phyloP scores from a whole-genome alignment of 768 basidiomycete genomes.

The Tulasnella sp. region DNA sequence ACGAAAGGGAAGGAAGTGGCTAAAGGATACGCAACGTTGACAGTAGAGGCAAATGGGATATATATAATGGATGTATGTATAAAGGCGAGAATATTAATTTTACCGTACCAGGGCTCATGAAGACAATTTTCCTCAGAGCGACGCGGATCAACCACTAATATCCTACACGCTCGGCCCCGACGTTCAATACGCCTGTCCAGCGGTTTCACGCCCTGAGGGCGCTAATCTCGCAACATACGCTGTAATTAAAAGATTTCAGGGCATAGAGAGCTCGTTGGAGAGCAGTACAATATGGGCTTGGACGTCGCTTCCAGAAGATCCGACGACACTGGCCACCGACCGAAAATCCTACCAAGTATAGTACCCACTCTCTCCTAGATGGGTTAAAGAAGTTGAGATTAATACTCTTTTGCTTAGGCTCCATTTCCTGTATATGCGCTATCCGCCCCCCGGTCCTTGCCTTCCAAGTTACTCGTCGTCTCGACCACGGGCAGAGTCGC shows the following conservation, averaged over 20 bases:
- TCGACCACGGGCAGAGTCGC: constrained; percentile 46
- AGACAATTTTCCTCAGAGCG: constrained; percentile 30
- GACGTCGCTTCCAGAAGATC: constrained; percentile 50
- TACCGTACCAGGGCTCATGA: constrained; percentile 27
- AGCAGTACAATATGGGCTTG: constrained; percentile 65
- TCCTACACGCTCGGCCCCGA: constrained; percentile 75
- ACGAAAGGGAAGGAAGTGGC: constrained; percentile 43
- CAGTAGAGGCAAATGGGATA: constrained; percentile 73
- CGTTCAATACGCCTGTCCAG: constrained; percentile 61
- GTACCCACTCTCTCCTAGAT: neutral
- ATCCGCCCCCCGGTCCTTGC: constrained; percentile 42
- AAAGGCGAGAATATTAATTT: constrained; percentile 34
- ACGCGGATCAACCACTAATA: constrained; percentile 66
- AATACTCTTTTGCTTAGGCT: constrained; percentile 41
- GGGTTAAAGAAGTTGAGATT: neutral
- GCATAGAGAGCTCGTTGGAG: constrained; percentile 48
- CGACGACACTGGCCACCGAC: constrained; percentile 3
- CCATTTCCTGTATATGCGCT: constrained; percentile 41
- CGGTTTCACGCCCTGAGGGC: constrained; percentile 49
- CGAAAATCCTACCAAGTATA: constrained; percentile 8
- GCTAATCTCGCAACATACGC: constrained; percentile 59
- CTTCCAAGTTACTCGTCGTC: constrained; percentile 44
- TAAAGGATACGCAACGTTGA: constrained; percentile 61
- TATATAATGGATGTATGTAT: constrained; percentile 69
- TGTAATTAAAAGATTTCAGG: constrained; percentile 55